These are phyloP conservation scores for Paraphoma sp. DNA, from an alignment of 2,329 filamentous ascomycete genomes.

Conservation along the genomic window DNA sequence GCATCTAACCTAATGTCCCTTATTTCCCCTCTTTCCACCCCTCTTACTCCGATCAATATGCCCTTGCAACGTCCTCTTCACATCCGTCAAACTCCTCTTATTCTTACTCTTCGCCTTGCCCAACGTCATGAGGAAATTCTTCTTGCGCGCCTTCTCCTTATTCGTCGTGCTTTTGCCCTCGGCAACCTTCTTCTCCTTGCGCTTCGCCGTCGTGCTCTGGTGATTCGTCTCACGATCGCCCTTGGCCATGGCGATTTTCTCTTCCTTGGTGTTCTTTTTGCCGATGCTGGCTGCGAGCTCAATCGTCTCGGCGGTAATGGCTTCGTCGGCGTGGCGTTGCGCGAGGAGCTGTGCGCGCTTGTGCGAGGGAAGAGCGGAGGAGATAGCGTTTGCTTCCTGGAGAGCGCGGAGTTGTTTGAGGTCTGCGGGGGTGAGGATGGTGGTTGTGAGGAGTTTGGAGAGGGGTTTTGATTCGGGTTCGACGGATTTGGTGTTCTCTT, in stretches of 20 bases:
- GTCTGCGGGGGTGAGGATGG: constrained; percentile 93
- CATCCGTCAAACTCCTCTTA: constrained; percentile 90
- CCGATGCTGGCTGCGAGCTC: constrained; percentile 80
- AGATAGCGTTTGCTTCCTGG: constrained; percentile 73
- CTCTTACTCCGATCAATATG: constrained; percentile 85
- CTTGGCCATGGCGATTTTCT: constrained; percentile 81
- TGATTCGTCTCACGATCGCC: constrained; percentile 85
- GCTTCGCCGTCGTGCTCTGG: constrained; percentile 82
- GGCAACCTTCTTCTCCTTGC: constrained; percentile 84
- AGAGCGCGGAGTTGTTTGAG: constrained; percentile 94
- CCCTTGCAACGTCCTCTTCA: constrained; percentile 77
- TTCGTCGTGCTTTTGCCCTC: constrained; percentile 97
- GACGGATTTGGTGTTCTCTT: constrained; percentile 45
- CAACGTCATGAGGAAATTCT: constrained; percentile 99
- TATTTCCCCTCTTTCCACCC: constrained; percentile 82
- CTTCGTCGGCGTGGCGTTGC: constrained; percentile 79
- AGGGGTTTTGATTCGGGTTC: constrained; percentile 47
- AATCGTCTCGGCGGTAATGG: constrained; percentile 88
- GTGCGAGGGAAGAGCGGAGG: constrained; percentile 62
- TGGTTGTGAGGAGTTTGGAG: constrained; percentile 81
- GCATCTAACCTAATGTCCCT: constrained; percentile 20
- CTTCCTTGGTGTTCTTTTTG: constrained; percentile 86
- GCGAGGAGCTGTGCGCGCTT: constrained; percentile 49
- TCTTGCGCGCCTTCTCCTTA: constrained; percentile 93
- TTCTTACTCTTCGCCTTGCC: constrained; percentile 96